phyloP scores from a whole-genome alignment of 2,329 filamentous ascomycete species.

The Alternaria arbusti region DNA sequence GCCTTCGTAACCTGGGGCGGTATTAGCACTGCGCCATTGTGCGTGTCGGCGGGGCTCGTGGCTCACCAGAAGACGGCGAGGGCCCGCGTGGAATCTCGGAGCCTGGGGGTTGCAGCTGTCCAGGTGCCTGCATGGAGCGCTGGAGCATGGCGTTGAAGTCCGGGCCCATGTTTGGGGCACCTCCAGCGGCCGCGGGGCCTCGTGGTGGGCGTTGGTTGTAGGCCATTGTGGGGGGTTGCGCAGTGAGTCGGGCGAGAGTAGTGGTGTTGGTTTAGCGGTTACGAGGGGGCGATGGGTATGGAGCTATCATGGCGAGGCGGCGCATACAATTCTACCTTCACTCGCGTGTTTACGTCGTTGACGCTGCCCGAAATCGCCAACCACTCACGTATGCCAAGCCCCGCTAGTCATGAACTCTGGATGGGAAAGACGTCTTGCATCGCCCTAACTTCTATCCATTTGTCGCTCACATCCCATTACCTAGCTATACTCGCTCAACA shows the following conservation, averaged over 20 bases:
- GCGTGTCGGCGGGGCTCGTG: neutral
- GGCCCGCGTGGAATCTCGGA: constrained; percentile 33
- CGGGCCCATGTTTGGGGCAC: constrained; percentile 36
- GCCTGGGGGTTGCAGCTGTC: constrained; percentile 26
- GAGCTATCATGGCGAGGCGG: constrained; percentile 41
- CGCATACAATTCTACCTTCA: constrained; percentile 23
- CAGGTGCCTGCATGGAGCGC: constrained; percentile 43
- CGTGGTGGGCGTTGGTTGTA: constrained; percentile 38
- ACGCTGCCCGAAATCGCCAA: constrained; percentile 22
- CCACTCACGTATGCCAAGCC: constrained; percentile 19
- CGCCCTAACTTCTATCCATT: neutral
- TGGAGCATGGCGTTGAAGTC: constrained; percentile 48
- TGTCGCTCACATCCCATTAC: too few species aligned
- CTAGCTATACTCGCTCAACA: neutral
- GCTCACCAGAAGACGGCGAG: constrained; percentile 35
- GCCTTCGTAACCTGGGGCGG: constrained; percentile 40
- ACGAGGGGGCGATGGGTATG: constrained; percentile 20
- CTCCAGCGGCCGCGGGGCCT: constrained; percentile 38
- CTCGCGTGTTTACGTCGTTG: constrained; percentile 17
- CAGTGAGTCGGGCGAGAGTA: constrained; percentile 6
- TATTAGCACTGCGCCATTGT: constrained; percentile 21
- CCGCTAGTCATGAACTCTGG: constrained; percentile 10
- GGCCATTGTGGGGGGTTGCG: constrained; percentile 26
- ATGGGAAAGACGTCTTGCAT: neutral
- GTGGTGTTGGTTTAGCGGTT: constrained; percentile 24